Base-by-base conservation (phyloP, 2,329 filamentous ascomycete species). In the Colletotrichum magnum region DNA sequence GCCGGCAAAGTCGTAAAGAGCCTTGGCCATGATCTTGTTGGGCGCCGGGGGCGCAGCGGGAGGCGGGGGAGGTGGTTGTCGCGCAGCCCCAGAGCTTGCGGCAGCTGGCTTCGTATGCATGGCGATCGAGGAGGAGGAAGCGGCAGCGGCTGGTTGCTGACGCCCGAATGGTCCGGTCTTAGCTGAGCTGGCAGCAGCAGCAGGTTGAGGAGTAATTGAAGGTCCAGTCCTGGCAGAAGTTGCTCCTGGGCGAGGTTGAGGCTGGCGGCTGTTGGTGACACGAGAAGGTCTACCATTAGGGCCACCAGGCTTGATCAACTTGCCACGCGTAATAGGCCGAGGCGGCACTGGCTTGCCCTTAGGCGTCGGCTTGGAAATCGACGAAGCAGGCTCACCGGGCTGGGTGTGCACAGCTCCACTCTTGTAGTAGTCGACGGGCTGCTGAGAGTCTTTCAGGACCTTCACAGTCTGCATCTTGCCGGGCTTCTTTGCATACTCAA, bases 401-500 rank as follows among this genome's bases (percentile, higher is more conserved):
- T 91, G 91, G 0, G 95, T 97, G 79, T 98, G 96, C 62, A 99
- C 90, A 16, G 92, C 92, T 69, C 93, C 91, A 79, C 94, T 98
- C 88, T 99, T 99, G 86, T 99, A 99, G 72, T 90, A 88, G 80
- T 99, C 96, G 56, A 91, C 91, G 4, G 87, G 83, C 60, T 92
- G 88, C 60, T 90, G 88, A 0, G 95, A 91, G 78, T 99, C 96
- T 82, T 97, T 97, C 70, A 97, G 77, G 9, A 93, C 93, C 84
- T 98, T 98, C 77, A 99, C 93, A 6, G 90, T 82, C 62, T 95
- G 93, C 79, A 94, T 88, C 84, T 99, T 99, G 64, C 94, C 94
- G 1, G 96, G 96, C 82, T 99, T 99, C 87, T 98, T 99, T 77
- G 95, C 95, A 81, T 97, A 99, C 78, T 97, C 94, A 74, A 99